A percentile compares a stretch with the other conserved stretches of the same genome.
phyloP scores from a whole-genome alignment of 2,329 filamentous ascomycete species.

The Geosmithia flava region DNA sequence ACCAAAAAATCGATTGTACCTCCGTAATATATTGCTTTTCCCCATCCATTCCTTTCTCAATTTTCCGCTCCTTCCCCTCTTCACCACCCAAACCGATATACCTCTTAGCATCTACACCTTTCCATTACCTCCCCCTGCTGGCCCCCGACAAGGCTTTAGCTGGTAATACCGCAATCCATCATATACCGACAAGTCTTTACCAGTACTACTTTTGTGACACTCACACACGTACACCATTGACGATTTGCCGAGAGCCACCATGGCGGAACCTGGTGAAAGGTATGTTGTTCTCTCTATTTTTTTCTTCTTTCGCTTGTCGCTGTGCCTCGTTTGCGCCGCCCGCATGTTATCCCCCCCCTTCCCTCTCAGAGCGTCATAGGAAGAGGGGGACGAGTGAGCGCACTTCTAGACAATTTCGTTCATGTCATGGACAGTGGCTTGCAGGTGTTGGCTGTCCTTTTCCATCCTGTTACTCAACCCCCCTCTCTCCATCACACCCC shows the following conservation, averaged over 20 bases:
- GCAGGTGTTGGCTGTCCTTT: no score
- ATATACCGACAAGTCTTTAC: no score
- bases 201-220: no score
- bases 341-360: background rate
- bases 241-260: conserved; percentile 3
- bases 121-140: background rate
- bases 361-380: background rate
- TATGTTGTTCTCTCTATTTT: conserved; percentile 12
- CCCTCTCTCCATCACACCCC: background rate
- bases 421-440: no score
- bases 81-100: background rate
- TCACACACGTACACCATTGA: background rate
- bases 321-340: background rate
- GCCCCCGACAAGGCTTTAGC: no score
- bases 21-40: background rate
- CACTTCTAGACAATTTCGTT: no score
- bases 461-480: no score
- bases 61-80: background rate
- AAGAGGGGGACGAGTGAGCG: background rate
- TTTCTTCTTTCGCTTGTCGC: no score
- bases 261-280: conserved; percentile 23
- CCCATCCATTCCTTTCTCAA: background rate
- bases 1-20: no score
- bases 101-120: no score
- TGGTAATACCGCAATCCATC: no score